These are phyloP conservation scores for Coemansia furcata DNA, from an alignment of 192 early-diverging fungal genomes.

Conservation along the genomic window DNA sequence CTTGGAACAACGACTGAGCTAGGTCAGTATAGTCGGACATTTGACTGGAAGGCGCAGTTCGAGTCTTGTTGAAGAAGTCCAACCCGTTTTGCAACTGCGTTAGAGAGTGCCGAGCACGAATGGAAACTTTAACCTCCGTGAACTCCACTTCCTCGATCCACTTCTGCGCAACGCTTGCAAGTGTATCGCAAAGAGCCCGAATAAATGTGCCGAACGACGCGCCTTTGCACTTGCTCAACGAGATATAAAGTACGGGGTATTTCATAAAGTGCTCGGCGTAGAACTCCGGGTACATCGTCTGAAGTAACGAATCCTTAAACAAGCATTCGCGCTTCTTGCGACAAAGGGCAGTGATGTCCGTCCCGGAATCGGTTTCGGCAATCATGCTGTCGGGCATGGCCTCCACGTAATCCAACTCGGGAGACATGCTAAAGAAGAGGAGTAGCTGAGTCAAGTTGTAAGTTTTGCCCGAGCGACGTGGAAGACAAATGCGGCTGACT, in stretches of 20 bases:
- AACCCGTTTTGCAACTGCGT: too few species aligned
- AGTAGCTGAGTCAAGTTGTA: slow-evolving; percentile 48
- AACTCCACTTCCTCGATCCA: slow-evolving; percentile 1
- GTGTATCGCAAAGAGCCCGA: slow-evolving; percentile 4
- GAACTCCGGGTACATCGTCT: slow-evolving; percentile 29
- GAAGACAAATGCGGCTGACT: slow-evolving; percentile 36
- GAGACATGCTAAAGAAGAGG: slow-evolving; percentile 35
- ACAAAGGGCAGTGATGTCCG: slow-evolving; percentile 25
- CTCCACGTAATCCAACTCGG: slow-evolving; percentile 11
- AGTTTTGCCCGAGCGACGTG: slow-evolving; percentile 40
- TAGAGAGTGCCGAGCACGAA: too few species aligned
- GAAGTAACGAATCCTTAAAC: slow-evolving; percentile 25
- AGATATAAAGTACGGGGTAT: slow-evolving; percentile 38
- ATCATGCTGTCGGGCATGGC: slow-evolving; percentile 8
- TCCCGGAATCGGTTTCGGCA: neutral
- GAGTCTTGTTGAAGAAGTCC: too few species aligned
- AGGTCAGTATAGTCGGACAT: too few species aligned
- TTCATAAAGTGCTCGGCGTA: slow-evolving; percentile 37
- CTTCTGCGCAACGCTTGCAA: neutral
- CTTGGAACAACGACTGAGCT: too few species aligned
- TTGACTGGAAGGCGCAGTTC: too few species aligned
- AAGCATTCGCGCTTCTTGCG: slow-evolving; percentile 29
- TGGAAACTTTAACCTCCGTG: neutral
- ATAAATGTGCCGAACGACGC: slow-evolving; percentile 4
- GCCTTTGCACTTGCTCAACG: slow-evolving; percentile 19